Evolutionary conservation across 2,329 filamentous ascomycete genomes (phyloP).

Genomic region (Aspergillus novofumigatus): DNA sequence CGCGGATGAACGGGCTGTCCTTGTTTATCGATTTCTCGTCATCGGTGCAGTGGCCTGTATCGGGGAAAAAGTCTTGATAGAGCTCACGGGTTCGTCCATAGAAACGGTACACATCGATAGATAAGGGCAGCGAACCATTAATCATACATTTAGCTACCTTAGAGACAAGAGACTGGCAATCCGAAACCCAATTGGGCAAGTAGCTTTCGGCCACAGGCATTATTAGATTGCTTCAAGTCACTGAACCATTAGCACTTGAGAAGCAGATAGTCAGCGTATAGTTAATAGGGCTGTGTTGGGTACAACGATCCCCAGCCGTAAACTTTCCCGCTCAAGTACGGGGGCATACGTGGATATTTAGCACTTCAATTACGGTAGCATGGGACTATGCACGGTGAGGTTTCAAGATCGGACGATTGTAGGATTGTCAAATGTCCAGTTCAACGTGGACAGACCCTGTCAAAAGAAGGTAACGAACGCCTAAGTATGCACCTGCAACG

Average conservation of each 20-base stretch:
- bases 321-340: not conserved
- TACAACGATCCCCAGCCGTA: not conserved
- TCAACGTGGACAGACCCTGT: not conserved
- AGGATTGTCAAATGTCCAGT: not conserved
- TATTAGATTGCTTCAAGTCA: not conserved
- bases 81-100: too few relatives aligned
- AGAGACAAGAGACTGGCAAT: too few relatives aligned
- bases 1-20: too few relatives aligned
- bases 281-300: not conserved
- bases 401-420: not conserved
- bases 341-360: too few relatives aligned
- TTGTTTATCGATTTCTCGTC: too few relatives aligned
- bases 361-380: too few relatives aligned
- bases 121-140: too few relatives aligned
- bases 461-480: not conserved
- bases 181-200: too few relatives aligned
- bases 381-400: too few relatives aligned
- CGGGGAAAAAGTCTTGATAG: too few relatives aligned
- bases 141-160: not conserved
- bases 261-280: not conserved
- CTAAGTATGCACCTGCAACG: conserved; percentile 1
- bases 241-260: not conserved
- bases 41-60: too few relatives aligned
- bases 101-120: too few relatives aligned
- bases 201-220: not conserved